These are phyloP conservation scores for Chloris gayana DNA, from an alignment of 176 grass and related monocot species.

Conservation along the genomic window DNA sequence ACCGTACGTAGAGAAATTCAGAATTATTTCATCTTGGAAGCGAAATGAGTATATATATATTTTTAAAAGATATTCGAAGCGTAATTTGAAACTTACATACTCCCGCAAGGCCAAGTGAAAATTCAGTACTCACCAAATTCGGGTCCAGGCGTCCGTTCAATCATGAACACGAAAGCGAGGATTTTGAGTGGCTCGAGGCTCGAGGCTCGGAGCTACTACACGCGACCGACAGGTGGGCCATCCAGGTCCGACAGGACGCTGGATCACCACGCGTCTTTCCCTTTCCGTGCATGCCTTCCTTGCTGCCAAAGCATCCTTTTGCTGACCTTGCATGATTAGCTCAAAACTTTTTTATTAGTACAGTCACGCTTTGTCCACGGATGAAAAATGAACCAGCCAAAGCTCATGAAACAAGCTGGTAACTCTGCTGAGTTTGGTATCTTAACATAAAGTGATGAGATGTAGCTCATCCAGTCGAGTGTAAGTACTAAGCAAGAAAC, in stretches of 20 bases:
- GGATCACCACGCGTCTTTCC: neutral
- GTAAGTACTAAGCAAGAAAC: neutral
- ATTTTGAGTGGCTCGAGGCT: neutral
- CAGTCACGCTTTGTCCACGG: neutral
- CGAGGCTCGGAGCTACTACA: neutral
- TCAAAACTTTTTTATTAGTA: neutral
- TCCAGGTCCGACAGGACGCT: neutral
- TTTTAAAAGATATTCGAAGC: neutral
- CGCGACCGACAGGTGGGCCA: neutral
- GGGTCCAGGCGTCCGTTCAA: too few relatives aligned
- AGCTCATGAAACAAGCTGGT: neutral
- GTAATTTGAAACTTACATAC: neutral
- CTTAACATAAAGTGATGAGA: too few relatives aligned
- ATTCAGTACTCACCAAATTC: neutral
- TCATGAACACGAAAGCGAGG: neutral
- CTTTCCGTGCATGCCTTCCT: neutral
- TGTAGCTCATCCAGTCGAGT: too few relatives aligned
- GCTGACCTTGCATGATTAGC: neutral
- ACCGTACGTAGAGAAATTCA: neutral
- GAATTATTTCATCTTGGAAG: neutral
- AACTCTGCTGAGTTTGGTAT: neutral
- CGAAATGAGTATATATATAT: neutral
- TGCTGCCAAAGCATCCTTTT: neutral
- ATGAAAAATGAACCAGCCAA: neutral
- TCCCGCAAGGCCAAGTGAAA: neutral